A percentile compares a stretch with the other conserved stretches of the same genome.
These are phyloP conservation scores for Pelagomonas calceolata DNA, from an alignment of 108 stramenopile genomes.

Conservation along the genomic window DNA sequence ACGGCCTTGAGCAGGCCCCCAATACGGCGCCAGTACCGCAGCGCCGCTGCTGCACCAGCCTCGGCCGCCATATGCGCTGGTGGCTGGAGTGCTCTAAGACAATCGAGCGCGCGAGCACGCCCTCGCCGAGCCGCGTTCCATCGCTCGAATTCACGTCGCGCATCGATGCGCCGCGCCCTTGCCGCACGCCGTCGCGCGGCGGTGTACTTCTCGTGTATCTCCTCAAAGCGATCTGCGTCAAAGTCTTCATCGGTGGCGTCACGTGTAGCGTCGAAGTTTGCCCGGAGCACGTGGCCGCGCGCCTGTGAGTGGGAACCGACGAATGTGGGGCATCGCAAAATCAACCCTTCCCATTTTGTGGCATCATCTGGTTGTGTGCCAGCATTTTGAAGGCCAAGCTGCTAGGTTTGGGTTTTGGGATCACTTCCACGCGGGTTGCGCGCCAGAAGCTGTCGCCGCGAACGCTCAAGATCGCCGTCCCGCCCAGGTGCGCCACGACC, in stretches of 20 bases:
- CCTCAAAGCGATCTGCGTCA: background rate
- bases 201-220: background rate
- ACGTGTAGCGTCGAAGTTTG: background rate
- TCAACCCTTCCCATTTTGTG: too few species aligned
- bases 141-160: background rate
- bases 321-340: too few species aligned
- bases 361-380: too few species aligned
- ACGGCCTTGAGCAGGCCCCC: background rate
- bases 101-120: background rate
- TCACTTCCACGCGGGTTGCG: too few species aligned
- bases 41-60: background rate
- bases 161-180: background rate
- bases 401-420: too few species aligned
- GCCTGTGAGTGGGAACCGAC: too few species aligned
- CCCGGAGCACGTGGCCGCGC: background rate
- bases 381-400: too few species aligned
- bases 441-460: background rate
- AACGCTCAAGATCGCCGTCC: background rate
- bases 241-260: background rate
- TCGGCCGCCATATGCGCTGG: background rate
- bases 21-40: background rate
- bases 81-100: background rate
- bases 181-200: background rate
- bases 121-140: background rate
- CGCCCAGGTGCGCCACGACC: background rate